These are phyloP conservation scores for Lithohypha guttulata DNA, from an alignment of 2,329 filamentous ascomycete genomes.

Conservation along the genomic window DNA sequence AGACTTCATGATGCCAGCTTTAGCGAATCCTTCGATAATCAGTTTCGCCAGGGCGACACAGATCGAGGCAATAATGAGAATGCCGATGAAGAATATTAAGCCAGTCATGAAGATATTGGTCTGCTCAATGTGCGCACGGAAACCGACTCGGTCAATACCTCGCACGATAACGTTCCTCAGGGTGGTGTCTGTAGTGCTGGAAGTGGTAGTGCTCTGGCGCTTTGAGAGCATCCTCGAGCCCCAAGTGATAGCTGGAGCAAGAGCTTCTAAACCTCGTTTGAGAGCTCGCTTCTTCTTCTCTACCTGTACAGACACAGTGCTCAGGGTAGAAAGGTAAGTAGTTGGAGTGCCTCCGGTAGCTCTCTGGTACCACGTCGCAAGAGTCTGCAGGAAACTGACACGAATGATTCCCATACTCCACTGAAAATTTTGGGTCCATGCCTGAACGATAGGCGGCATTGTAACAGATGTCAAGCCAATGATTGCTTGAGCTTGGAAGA, in stretches of 20 bases:
- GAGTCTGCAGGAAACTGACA: constrained; percentile 73
- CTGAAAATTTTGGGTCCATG: constrained; percentile 96
- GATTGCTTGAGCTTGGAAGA: constrained; percentile 90
- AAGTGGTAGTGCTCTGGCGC: constrained; percentile 35
- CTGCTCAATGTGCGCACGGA: constrained; percentile 70
- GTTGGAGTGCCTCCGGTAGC: constrained; percentile 79
- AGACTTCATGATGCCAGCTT: constrained; percentile 64
- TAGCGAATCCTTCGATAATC: constrained; percentile 63
- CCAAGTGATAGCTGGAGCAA: constrained; percentile 13
- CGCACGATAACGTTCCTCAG: constrained; percentile 46
- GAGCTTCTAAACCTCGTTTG: constrained; percentile 36
- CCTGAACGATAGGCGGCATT: constrained; percentile 75
- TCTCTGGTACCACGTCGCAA: constrained; percentile 93
- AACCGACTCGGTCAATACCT: constrained; percentile 83
- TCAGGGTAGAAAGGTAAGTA: constrained; percentile 63
- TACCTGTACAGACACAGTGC: constrained; percentile 70
- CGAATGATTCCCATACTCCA: constrained; percentile 96
- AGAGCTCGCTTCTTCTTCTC: constrained; percentile 41
- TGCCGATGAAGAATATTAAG: constrained; percentile 76
- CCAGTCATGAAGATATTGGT: constrained; percentile 93
- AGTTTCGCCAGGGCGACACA: constrained; percentile 71
- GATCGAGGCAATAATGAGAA: constrained; percentile 64
- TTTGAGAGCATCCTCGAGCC: constrained; percentile 35
- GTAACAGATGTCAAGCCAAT: constrained; percentile 71
- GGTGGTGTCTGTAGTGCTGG: constrained; percentile 35